These are phyloP conservation scores for Paxillus ammoniavirescens DNA, from an alignment of 768 basidiomycete species.

Conservation along the genomic window DNA sequence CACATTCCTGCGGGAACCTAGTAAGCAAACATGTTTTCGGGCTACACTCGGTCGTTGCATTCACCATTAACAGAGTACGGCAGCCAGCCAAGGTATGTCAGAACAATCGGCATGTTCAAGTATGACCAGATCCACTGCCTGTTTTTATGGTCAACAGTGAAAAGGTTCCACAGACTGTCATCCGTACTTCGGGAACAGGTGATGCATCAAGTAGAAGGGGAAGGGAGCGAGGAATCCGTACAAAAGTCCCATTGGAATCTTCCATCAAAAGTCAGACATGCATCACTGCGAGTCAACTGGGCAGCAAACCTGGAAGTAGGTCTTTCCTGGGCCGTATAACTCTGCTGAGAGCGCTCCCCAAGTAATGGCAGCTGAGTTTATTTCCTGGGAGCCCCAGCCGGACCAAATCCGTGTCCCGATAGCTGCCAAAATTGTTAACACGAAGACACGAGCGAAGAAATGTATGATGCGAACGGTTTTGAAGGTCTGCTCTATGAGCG, in stretches of 20 bases:
- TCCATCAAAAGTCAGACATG: not conserved
- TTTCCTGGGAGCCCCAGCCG: constrained; percentile 44
- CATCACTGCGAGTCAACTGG: constrained; percentile 5
- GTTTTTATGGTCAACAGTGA: not conserved
- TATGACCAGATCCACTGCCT: constrained; percentile 20
- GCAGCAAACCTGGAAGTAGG: constrained; percentile 41
- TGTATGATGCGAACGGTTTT: constrained; percentile 7
- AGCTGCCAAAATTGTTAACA: constrained; percentile 4
- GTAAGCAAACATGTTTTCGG: not conserved
- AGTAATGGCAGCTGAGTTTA: constrained; percentile 54
- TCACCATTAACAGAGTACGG: constrained; percentile 25
- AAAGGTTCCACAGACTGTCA: not conserved
- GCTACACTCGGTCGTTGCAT: not conserved
- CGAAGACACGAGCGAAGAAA: not conserved
- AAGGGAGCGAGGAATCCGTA: constrained; percentile 33
- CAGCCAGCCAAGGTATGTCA: constrained; percentile 25
- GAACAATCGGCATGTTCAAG: constrained; percentile 22
- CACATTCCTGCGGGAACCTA: constrained; percentile 29
- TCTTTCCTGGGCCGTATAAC: constrained; percentile 48
- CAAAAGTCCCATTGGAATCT: constrained; percentile 26
- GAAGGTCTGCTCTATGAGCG: constrained; percentile 7
- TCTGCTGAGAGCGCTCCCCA: constrained; percentile 55
- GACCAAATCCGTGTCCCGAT: constrained; percentile 10
- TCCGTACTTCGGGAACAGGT: constrained; percentile 17
- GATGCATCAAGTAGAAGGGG: constrained; percentile 24